Conservation (phyloP, 345 rosid species). For the Eutrema yunnanense region DNA sequence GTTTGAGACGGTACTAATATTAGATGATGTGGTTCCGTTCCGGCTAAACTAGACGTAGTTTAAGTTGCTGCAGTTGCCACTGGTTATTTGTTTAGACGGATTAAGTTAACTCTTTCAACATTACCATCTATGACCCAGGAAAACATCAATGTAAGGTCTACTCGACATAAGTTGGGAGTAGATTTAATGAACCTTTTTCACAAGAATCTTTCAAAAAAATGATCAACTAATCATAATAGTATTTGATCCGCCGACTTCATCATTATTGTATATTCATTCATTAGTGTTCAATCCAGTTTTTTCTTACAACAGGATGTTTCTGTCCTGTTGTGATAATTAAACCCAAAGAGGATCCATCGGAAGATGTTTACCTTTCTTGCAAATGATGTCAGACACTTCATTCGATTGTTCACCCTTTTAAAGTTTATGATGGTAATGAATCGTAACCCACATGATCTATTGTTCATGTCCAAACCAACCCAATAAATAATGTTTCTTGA, state of each 20-base stretch:
- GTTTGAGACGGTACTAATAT: no score
- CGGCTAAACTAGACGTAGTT: background rate
- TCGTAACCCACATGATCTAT: background rate
- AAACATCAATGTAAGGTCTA: background rate
- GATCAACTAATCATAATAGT: no score
- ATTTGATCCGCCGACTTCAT: no score
- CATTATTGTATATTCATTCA: no score
- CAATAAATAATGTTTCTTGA: background rate
- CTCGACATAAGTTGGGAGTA: no score
- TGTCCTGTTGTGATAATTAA: constrained; percentile 76
- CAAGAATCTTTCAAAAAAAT: no score
- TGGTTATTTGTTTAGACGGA: background rate
- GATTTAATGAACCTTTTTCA: no score
- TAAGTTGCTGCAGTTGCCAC: background rate
- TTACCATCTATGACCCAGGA: background rate
- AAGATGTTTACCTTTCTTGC: constrained; percentile 22
- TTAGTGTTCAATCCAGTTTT: background rate
- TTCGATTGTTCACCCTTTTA: background rate
- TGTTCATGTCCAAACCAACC: background rate
- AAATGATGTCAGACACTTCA: background rate
- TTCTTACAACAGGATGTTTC: constrained; percentile 59
- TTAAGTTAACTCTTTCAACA: background rate
- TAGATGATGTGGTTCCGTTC: background rate
- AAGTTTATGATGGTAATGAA: background rate
- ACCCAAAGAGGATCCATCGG: constrained; percentile 43